Evolutionary conservation across 768 basidiomycete species (phyloP), one percentile per base, ranked within the genome.

Genomic region (Trametes cingulata): DNA sequence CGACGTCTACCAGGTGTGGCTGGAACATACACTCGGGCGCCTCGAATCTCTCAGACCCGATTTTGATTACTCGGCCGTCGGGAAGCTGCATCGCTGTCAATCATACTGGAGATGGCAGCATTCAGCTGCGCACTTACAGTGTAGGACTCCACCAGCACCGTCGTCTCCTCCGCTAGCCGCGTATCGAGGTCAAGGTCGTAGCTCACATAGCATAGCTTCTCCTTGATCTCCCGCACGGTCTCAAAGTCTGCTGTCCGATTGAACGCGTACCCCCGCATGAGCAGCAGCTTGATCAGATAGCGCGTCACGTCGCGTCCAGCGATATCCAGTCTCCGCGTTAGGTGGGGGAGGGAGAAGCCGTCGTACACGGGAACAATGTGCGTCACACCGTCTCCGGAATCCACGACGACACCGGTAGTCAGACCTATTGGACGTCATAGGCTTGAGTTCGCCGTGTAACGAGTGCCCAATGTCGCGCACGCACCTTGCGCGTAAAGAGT

Each of bases 11-110:
- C 3, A 99, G 83, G 73, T 96, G 93, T 20, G 97, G 97, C 73
- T 99, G 96, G 88, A 99, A 98, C 94, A 98, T 95, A 77, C 97
- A 98, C 76, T 99, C 97, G 6, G 97, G 96, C 13, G 96, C 97
- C 76, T 98, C 96, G 71, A 98, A 99, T 13, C 97, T 90, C 73
- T 99, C 97, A 0, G 95, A 93, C 27, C 96, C 97, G 61, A 98
- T 94, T 80, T 96, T 97, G 82, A 98, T 97, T 14, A 81, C 85
- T 55, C 97, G 91, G 0, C 97, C 97, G 69, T 98, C 97, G 17
- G 95, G 94, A 45, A 97, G 87, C 92, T 95, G 17, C 6, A 4
- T 20, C 4, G 67, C 7, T 17, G 15, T 22, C 41, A 39, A 17
- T 45, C 14, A 39, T n/a, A n/a, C n/a, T n/a, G n/a, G n/a, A n/a